Base-by-base conservation (phyloP, 2,329 filamentous ascomycete genomes). In the Sarocladiaceae sp. region DNA sequence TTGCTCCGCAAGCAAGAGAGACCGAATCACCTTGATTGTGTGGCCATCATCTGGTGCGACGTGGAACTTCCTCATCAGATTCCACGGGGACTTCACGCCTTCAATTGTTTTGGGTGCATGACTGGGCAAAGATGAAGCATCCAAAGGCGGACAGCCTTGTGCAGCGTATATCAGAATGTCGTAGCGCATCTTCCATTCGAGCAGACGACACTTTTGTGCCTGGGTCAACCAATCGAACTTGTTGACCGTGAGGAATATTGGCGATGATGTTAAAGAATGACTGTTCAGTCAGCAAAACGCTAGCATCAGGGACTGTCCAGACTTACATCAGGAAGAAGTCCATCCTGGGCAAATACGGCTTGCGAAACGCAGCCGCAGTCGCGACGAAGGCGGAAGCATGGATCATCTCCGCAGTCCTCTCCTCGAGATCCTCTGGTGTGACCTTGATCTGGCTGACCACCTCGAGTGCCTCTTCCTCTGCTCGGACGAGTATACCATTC, bases 161-260 rank as follows among this genome's bases (percentile, higher is more conserved):
- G 86, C 87, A 1, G 85, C 80, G 64, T 95, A 96, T 68, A 90
- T 75, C 5, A 84, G 62, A 5, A 96, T 71, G 63, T 94, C 88
- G 58, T 84, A 69, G 37, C 90, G 82, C 48, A 85, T 87, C 67
- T 95, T 96, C 81, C 84, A 92, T 67, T 94, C 87, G 7, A 96
- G 73, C 0, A 96, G 70, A 5, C 88, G 82, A 12, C 76, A 72
- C 63, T 92, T 93, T 46, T 74, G 72, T 7, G 74, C 72, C 0
- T 69, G 62, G 0, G 82, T 74, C 39, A 91, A 74, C 79, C 80
- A 94, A 33, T 74, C 57, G 57, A 77, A 77, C 11, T 71, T 70
- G 61, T 84, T 78, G 64, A 96, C 77, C 7, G 75, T 73, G 57
- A 89, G 77, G 71, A 93, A 94, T 58, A 96, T 82, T n/a, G 86